Conservation (phyloP, 345 rosid species). For the Lumnitzera littorea region DNA sequence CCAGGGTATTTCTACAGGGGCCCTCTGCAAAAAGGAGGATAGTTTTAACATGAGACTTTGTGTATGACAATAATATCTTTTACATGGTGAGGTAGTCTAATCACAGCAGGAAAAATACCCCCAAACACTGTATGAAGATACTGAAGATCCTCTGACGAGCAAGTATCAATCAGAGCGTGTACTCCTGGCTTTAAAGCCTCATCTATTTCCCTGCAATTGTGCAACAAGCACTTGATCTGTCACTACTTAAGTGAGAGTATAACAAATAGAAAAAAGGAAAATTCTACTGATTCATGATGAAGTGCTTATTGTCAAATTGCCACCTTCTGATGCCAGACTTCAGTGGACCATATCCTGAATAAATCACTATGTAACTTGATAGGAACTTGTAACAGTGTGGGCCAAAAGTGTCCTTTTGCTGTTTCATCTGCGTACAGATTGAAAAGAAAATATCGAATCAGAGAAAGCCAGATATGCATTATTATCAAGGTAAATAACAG, state of each 20-base stretch:
- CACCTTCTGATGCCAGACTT: slow-evolving; percentile 80
- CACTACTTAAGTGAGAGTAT: neutral
- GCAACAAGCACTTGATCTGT: slow-evolving; percentile 7
- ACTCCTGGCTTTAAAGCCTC: slow-evolving; percentile 89
- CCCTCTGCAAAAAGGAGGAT: slow-evolving; percentile 58
- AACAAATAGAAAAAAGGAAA: neutral
- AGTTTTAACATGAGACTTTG: slow-evolving; percentile 1
- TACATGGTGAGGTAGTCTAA: neutral
- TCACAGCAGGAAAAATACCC: slow-evolving; percentile 32
- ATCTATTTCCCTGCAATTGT: slow-evolving; percentile 64
- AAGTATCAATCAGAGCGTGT: slow-evolving; percentile 78
- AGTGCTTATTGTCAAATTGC: neutral
- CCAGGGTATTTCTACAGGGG: slow-evolving; percentile 76
- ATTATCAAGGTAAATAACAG: neutral
- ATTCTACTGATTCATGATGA: neutral
- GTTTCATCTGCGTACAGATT: slow-evolving; percentile 53
- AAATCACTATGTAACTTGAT: slow-evolving; percentile 63
- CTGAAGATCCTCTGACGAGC: slow-evolving; percentile 72
- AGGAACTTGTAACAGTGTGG: slow-evolving; percentile 71
- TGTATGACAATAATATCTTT: slow-evolving; percentile 2
- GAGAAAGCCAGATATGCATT: neutral
- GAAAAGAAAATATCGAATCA: slow-evolving; percentile 8
- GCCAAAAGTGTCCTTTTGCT: slow-evolving; percentile 70
- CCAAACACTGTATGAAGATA: slow-evolving; percentile 83
- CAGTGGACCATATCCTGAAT: slow-evolving; percentile 67